phyloP scores from a whole-genome alignment of 192 early-diverging fungal genomes.

The Coemansia sp. region DNA sequence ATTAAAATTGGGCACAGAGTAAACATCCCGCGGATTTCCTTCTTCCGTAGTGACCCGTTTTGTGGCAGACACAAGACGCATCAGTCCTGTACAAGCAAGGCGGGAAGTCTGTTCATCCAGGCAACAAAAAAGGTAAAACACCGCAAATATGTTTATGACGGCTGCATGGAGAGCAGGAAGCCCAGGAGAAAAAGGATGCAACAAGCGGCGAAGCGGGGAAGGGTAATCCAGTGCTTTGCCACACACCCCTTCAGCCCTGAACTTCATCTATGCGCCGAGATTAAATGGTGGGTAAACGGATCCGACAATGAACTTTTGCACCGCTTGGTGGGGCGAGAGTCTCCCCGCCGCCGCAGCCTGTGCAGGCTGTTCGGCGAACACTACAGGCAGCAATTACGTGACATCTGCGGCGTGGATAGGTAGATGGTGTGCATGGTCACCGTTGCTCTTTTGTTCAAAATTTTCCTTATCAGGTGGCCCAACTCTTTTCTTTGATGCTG shows the following conservation, averaged over 20 bases:
- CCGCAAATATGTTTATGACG: background rate
- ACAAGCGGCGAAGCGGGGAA: background rate
- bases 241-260: background rate
- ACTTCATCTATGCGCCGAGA: background rate
- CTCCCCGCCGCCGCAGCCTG: too few species aligned
- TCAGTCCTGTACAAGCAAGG: background rate
- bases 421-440: background rate
- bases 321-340: background rate
- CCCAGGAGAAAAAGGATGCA: background rate
- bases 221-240: background rate
- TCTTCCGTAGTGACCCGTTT: background rate
- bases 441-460: conserved; percentile 5
- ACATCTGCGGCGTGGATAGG: background rate
- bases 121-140: background rate
- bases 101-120: background rate
- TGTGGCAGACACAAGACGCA: background rate
- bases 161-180: background rate
- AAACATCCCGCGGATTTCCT: background rate
- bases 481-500: background rate
- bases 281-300: background rate
- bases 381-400: background rate
- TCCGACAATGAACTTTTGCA: background rate
- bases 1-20: background rate
- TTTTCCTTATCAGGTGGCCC: background rate
- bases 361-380: conserved; percentile 2